A percentile compares a stretch with the other conserved stretches of the same genome.
Evolutionary conservation across 2,329 filamentous ascomycete genomes (phyloP).

Genomic region (Phialophora tarda): DNA sequence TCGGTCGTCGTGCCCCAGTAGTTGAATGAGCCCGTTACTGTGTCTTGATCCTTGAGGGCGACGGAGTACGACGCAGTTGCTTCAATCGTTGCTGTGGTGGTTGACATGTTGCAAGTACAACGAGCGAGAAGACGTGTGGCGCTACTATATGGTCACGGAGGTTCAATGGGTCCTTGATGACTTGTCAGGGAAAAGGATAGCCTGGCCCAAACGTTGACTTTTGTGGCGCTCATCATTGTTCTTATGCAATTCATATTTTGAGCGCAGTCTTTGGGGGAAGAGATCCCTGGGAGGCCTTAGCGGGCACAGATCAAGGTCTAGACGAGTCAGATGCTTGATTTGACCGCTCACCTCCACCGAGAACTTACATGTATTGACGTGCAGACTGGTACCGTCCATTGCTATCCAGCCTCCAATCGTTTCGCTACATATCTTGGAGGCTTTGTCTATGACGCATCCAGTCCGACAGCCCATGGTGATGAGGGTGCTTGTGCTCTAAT

Average conservation of each 20-base stretch:
- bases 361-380: no score
- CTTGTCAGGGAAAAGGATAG: background rate
- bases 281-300: background rate
- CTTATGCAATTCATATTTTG: background rate
- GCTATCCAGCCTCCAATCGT: no score
- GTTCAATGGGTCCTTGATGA: background rate
- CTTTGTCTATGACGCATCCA: no score
- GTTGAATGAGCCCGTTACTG: conserved; percentile 18
- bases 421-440: no score
- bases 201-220: background rate
- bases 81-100: conserved; percentile 4
- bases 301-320: background rate
- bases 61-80: conserved; percentile 2
- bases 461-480: no score
- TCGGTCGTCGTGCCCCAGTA: conserved; percentile 15
- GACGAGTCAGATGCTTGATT: no score
- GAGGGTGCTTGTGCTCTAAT: no score
- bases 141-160: background rate
- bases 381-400: no score
- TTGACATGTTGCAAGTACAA: conserved; percentile 1
- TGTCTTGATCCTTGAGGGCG: conserved; percentile 2
- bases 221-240: background rate
- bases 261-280: background rate
- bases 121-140: background rate
- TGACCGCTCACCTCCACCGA: no score